phyloP scores from a whole-genome alignment of 352 stramenopile genomes.

The Phytopythium boreale region DNA sequence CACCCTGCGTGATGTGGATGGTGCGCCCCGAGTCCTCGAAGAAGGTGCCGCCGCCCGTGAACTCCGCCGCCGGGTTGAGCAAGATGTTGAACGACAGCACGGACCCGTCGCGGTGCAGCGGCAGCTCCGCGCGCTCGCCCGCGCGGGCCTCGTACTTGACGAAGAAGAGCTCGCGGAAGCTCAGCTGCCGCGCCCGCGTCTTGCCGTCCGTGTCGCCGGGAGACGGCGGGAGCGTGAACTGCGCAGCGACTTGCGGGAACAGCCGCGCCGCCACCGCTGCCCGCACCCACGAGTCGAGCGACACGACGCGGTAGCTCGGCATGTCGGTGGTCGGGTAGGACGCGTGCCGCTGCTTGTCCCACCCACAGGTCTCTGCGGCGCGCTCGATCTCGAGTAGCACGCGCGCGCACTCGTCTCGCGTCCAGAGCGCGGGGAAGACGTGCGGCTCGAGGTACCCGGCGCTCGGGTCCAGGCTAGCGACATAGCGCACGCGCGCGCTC shows the following conservation, averaged over 20 bases:
- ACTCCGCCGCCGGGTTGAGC: constrained; percentile 78
- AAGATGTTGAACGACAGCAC: constrained; percentile 94
- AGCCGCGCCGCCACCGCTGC: constrained; percentile 38
- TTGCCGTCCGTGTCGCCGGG: not conserved
- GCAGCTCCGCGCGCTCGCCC: constrained; percentile 68
- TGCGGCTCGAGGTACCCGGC: constrained; percentile 32
- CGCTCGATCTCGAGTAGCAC: constrained; percentile 41
- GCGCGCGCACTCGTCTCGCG: constrained; percentile 35
- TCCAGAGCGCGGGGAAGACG: constrained; percentile 55
- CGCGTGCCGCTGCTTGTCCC: constrained; percentile 73
- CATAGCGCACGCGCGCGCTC: constrained; percentile 42
- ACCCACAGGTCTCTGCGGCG: constrained; percentile 41
- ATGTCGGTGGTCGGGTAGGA: constrained; percentile 86
- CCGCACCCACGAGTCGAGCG: constrained; percentile 66
- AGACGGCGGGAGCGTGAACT: constrained; percentile 31
- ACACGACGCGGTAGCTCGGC: constrained; percentile 64
- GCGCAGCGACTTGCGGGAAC: constrained; percentile 52
- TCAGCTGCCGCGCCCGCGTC: constrained; percentile 33
- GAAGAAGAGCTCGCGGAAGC: constrained; percentile 86
- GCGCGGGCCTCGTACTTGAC: constrained; percentile 80
- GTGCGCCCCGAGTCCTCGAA: constrained; percentile 81
- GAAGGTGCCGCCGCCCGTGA: constrained; percentile 91
- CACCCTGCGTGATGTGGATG: constrained; percentile 76
- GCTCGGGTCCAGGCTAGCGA: constrained; percentile 45
- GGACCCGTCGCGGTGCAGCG: constrained; percentile 91